phyloP scores from a whole-genome alignment of 371 early-diverging fungal genomes.

The Blastocladiella emersonii region DNA sequence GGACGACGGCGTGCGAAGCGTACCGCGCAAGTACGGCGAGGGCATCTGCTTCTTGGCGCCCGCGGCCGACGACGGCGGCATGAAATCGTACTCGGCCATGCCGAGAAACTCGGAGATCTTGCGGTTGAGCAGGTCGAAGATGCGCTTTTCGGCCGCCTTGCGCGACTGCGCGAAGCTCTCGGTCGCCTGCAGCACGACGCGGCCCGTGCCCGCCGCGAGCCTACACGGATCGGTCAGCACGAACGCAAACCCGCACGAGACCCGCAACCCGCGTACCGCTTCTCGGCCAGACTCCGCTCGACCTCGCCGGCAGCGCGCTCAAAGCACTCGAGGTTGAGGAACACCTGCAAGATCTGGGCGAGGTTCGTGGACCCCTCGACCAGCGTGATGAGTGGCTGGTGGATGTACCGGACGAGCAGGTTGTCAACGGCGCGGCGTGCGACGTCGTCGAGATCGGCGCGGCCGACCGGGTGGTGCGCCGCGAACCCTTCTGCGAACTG shows the following conservation, averaged over 20 bases:
- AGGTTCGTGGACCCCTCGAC: constrained; percentile 46
- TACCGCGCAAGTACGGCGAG: constrained; percentile 50
- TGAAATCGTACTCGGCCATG: constrained; percentile 59
- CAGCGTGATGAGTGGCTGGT: constrained; percentile 50
- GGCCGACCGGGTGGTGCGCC: constrained; percentile 53
- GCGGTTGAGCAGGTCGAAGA: constrained; percentile 61
- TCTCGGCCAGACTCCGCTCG: constrained; percentile 57
- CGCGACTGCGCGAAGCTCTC: constrained; percentile 56
- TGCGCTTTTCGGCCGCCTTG: constrained; percentile 56
- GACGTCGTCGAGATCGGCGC: background rate
- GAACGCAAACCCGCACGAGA: background rate
- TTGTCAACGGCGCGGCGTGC: constrained; percentile 51
- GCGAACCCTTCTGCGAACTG: constrained; percentile 73
- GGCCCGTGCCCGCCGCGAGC: constrained; percentile 14
- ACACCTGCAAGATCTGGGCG: constrained; percentile 65
- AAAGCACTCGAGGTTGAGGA: constrained; percentile 66
- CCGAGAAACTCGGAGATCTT: constrained; percentile 72
- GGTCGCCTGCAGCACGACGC: constrained; percentile 51
- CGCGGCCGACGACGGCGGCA: background rate
- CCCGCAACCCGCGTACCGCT: constrained; percentile 38
- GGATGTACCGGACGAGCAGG: constrained; percentile 54
- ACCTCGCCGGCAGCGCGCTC: constrained; percentile 61
- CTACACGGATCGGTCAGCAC: background rate
- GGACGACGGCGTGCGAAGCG: background rate
- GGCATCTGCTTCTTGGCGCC: constrained; percentile 21